Evolutionary conservation across 1,284 basidiomycete genomes (phyloP).

Genomic region (Ceratobasidium sp.): DNA sequence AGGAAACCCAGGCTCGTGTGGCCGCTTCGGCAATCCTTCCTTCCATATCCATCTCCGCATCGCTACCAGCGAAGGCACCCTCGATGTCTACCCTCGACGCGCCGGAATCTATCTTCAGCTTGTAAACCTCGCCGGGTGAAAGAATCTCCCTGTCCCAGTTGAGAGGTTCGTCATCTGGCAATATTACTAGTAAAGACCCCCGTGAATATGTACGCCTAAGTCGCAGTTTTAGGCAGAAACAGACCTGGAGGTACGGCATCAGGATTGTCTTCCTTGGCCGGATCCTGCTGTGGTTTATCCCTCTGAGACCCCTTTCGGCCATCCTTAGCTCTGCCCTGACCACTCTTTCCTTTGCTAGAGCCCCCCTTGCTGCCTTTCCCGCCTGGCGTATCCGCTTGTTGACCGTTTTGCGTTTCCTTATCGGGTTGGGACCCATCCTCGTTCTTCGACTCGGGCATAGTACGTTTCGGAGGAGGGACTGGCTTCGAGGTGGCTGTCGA

Average conservation of each 20-base stretch:
- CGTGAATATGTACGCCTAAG: background rate
- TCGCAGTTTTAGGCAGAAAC: background rate
- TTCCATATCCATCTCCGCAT: background rate
- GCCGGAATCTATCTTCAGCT: slow-evolving; percentile 11
- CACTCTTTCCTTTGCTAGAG: background rate
- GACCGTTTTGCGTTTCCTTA: background rate
- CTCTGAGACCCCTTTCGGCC: background rate
- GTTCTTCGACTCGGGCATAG: background rate
- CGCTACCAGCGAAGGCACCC: slow-evolving; percentile 3
- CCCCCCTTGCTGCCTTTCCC: background rate
- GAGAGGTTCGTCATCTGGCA: slow-evolving; percentile 16
- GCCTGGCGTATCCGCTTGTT: background rate
- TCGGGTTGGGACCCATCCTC: background rate
- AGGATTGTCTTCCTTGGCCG: background rate
- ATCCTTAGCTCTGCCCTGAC: background rate
- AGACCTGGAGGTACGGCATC: background rate
- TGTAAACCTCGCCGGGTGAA: slow-evolving; percentile 21
- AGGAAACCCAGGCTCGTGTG: slow-evolving; percentile 32
- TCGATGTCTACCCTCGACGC: background rate
- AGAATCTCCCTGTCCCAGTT: slow-evolving; percentile 25
- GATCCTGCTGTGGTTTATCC: background rate
- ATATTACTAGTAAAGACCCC: background rate
- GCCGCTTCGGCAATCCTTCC: slow-evolving; percentile 23
- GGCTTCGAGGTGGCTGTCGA: slow-evolving; percentile 11
- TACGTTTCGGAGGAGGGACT: slow-evolving; percentile 6